Evolutionary conservation across 1,139 yeast genomes (phyloP).

Genomic region (Yarrowia galli): DNA sequence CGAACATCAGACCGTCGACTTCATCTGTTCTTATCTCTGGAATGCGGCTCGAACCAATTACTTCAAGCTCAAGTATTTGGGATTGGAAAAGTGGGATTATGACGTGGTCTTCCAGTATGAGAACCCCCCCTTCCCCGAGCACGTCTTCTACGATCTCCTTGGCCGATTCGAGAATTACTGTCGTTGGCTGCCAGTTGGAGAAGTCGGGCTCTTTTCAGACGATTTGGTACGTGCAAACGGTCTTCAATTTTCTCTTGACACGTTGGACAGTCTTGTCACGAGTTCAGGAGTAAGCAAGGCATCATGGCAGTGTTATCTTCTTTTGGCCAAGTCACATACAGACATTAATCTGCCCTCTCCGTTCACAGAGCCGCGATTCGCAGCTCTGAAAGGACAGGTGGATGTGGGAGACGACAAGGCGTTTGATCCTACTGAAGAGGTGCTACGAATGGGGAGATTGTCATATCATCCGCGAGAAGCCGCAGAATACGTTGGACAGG

Average conservation of each 20-base stretch:
- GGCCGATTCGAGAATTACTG: not conserved
- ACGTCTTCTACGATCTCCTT: not conserved
- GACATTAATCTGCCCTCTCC: no score
- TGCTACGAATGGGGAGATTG: not conserved
- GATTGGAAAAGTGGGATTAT: not conserved
- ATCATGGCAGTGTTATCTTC: no score
- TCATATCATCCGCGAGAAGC: not conserved
- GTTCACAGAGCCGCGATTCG: no score
- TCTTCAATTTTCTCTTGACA: not conserved
- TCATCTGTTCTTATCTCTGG: not conserved
- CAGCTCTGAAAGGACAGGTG: not conserved
- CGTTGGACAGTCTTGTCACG: no score
- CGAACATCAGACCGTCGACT: not conserved
- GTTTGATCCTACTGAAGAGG: not conserved
- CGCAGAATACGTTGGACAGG: not conserved
- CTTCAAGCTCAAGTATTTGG: not conserved
- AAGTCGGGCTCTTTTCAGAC: not conserved
- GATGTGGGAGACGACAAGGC: not conserved
- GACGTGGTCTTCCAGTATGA: not conserved
- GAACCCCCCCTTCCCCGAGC: not conserved
- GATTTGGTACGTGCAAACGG: no score
- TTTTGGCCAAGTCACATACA: no score
- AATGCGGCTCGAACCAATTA: not conserved
- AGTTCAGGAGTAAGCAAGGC: no score
- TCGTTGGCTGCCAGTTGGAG: not conserved